Evolutionary conservation across 225 moss, liverwort and hornwort species (phyloP), one percentile per base, ranked within the genome.

Genomic region (Bryum argenteum): DNA sequence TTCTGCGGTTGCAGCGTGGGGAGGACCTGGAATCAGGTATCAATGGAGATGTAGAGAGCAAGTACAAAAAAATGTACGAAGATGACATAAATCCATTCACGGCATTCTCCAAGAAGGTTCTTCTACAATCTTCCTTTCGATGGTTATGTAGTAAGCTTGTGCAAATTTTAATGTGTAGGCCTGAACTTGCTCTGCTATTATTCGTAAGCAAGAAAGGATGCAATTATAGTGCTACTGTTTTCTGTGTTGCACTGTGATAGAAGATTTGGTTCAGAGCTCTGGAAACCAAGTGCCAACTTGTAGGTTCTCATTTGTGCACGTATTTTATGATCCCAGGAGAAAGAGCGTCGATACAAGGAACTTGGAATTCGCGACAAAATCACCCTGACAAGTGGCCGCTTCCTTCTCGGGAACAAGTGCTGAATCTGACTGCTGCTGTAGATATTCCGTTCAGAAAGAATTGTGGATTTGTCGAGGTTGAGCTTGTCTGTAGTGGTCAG

Each of bases 81-180:
- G 95, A 95, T 28, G 95, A 95, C 73, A 95, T 95, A 33, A 95
- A 95, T 77, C 95, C 95, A 72, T 95, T 95, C 71, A 93, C 93
- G 53, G 91, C 91, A 54, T 95, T 95, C 70, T 95, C 95, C 22
- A 93, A 89, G 76, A 95, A 92, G 93, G 95, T 95, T 72, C 2
- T 54, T 51, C 28, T 51, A 59, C 19, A 44, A 22, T 52, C 73
- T 52, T 75, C 53, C 65, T 67, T 43, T 53, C 21, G 28, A 22
- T 64, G 28, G n/a, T 70, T 63, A 10, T 42, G 10, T 40, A 39
- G 48, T 41, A 56, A 54, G 70, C 21, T 65, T 48, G 16, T 48
- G 17, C 64, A 61, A 9, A 23, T n/a, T n/a, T n/a, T n/a, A n/a
- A 23, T 39, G 38, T 60, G 15, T 12, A 66, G 8, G 53, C 54